These are phyloP conservation scores for Coemansia sp. DNA, from an alignment of 192 early-diverging fungal species.

Conservation along the genomic window DNA sequence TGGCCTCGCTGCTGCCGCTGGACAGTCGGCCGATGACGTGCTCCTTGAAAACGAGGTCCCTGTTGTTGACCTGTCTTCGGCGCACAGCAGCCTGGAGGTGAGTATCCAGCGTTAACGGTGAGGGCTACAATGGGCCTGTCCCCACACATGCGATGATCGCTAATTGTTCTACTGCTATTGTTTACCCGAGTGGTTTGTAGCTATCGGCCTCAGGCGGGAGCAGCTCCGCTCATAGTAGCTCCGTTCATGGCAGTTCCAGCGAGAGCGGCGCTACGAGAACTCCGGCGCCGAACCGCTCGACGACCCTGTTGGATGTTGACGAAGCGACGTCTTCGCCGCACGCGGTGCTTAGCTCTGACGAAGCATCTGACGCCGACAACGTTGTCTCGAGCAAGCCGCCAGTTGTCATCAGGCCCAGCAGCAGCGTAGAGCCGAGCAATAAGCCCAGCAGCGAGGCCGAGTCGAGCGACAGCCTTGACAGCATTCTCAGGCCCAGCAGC, in stretches of 20 bases:
- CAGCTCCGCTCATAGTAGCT: not conserved
- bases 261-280: not conserved
- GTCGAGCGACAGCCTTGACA: not conserved
- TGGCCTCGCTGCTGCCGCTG: slow-evolving; percentile 10
- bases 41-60: too few species aligned
- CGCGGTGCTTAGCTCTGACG: not conserved
- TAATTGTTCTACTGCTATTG: not conserved
- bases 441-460: not conserved
- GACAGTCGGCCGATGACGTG: not conserved
- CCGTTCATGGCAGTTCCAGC: not conserved
- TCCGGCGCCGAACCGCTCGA: not conserved
- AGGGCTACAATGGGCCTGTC: not conserved
- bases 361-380: not conserved
- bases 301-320: not conserved
- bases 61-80: too few species aligned
- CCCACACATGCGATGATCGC: not conserved
- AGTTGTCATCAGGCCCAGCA: not conserved
- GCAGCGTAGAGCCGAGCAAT: not conserved
- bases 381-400: not conserved
- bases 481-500: not conserved
- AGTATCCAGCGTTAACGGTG: not conserved
- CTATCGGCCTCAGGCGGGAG: not conserved
- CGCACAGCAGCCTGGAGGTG: not conserved
- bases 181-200: not conserved
- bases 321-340: not conserved